Conservation (phyloP, 2,329 filamentous ascomycete genomes). For the Byssoonygena ceratinophila region DNA sequence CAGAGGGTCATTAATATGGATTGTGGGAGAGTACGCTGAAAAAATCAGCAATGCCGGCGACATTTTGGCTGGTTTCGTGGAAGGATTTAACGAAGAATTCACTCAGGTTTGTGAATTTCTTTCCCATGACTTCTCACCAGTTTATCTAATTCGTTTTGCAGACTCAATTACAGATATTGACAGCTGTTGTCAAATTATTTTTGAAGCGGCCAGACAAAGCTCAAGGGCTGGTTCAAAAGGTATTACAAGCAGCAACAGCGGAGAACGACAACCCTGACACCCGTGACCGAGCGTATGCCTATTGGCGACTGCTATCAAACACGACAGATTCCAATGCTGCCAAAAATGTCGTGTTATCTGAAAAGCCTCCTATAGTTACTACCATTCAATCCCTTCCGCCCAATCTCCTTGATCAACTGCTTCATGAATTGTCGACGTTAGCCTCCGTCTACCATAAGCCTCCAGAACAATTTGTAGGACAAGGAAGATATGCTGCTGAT, state of each 20-base stretch:
- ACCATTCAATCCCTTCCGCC: slow-evolving; percentile 85
- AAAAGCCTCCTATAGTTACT: slow-evolving; percentile 86
- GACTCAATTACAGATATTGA: slow-evolving; percentile 97
- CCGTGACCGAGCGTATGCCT: slow-evolving; percentile 91
- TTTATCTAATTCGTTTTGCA: slow-evolving; percentile 30
- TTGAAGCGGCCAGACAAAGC: slow-evolving; percentile 90
- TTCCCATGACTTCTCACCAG: not conserved
- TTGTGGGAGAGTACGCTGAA: slow-evolving; percentile 96
- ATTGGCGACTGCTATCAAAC: slow-evolving; percentile 84
- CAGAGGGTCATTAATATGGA: slow-evolving; percentile 88
- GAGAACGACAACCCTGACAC: slow-evolving; percentile 98
- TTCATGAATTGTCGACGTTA: slow-evolving; percentile 82
- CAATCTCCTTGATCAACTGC: slow-evolving; percentile 75
- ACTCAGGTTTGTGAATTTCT: slow-evolving; percentile 55
- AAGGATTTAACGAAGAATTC: slow-evolving; percentile 91
- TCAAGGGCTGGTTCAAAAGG: slow-evolving; percentile 84
- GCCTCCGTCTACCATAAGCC: slow-evolving; percentile 98
- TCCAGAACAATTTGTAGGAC: slow-evolving; percentile 93
- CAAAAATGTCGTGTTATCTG: slow-evolving; percentile 85
- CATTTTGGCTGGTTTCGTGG: slow-evolving; percentile 81
- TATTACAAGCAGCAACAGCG: slow-evolving; percentile 80
- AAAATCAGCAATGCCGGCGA: slow-evolving; percentile 99
- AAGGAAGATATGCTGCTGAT: slow-evolving; percentile 86
- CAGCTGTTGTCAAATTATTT: slow-evolving; percentile 93
- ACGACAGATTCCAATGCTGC: slow-evolving; percentile 75